phyloP scores from a whole-genome alignment of 441 rosid species.

The Syzygium malaccense region DNA sequence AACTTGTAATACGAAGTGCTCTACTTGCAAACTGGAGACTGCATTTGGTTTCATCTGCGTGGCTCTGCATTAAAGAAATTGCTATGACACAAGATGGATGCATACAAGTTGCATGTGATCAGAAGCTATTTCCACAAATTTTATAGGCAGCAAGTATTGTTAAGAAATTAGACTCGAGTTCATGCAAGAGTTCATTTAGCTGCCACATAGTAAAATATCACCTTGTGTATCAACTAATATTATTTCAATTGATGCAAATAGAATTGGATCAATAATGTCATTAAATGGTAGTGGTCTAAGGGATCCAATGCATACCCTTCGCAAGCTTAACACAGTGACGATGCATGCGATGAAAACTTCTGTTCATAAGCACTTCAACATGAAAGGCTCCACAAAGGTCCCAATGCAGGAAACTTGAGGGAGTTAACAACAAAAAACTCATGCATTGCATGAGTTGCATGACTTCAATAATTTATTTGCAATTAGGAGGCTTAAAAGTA shows the following conservation, averaged over 20 bases:
- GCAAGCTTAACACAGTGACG: background rate
- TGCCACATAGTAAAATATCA: background rate
- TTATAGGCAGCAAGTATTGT: background rate
- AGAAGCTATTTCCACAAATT: background rate
- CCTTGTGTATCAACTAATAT: background rate
- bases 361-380: background rate
- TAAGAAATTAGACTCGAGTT: background rate
- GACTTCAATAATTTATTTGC: too few species aligned
- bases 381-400: background rate
- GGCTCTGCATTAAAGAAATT: constrained; percentile 40
- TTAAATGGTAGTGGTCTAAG: too few species aligned
- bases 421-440: background rate
- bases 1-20: constrained; percentile 84
- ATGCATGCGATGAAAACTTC: background rate
- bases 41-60: constrained; percentile 94
- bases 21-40: constrained; percentile 97
- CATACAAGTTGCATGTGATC: background rate
- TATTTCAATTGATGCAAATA: background rate
- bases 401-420: background rate
- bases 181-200: background rate
- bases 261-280: background rate
- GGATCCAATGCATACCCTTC: background rate
- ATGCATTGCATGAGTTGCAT: too few species aligned
- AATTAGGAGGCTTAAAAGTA: background rate
- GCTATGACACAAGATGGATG: background rate